Evolutionary conservation across 2,329 filamentous ascomycete species (phyloP), one percentile per base, ranked within the genome.

Genomic region (Whalleya microplaca): DNA sequence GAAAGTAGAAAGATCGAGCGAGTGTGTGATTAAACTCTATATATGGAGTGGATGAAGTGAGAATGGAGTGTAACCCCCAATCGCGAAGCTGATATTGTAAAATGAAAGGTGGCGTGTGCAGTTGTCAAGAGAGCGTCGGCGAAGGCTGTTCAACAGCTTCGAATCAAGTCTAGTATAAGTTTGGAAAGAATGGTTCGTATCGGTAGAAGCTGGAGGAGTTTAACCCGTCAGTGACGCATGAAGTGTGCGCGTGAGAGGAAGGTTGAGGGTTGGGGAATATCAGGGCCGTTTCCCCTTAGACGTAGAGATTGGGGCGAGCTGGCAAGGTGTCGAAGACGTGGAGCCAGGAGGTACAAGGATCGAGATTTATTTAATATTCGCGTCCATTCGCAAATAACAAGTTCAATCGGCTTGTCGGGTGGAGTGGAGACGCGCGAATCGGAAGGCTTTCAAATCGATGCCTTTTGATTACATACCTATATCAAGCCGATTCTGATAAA

Each of bases 121-220:
- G 41, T 20, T n/a, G 40, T 23, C 48, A 55, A 55, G 58, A 44
- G 58, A 61, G 51, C 52, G 51, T 53, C 40, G 21, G 43, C 45
- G 52, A 59, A 59, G 53, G 29, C 60, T 63, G 63, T 58, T 64
- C 64, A 59, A 61, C 66, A 67, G 63, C 61, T 63, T 66, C 50
- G 55, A 51, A 56, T 53, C 41, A 29, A 48, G 41, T 51, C 45
- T 27, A 49, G 61, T 55, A 43, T 51, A 40, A 23, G 43, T 46
- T n/a, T 21, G 32, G 29, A 56, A 57, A 46, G 51, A 48, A 48
- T 29, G 53, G 49, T 53, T 21, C 47, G 46, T 47, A 37, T 37
- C 32, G 32, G 32, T 16, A 55, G 42, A 45, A 27, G 27, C 21
- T 40, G 45, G 20, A 41, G 43, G 48, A 55, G 51, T 37, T 48